A percentile compares a stretch with the other conserved stretches of the same genome.
Conservation (phyloP, 306 rosid genomes). For the Dalbergia cultrata region DNA sequence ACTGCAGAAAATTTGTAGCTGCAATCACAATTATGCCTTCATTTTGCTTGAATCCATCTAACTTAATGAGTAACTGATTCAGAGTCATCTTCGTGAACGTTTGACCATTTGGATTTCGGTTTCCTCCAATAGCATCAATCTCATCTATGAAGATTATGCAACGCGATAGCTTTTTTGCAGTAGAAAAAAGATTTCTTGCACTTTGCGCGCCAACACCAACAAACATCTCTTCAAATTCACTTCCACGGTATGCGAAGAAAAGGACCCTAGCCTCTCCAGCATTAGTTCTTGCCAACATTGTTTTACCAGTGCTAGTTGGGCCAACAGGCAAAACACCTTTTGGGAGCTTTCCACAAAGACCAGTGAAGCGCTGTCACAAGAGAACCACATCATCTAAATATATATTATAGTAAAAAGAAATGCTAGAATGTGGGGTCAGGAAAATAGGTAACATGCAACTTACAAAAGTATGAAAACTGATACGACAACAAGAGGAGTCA, state of each 20-base stretch:
- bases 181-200: conserved; percentile 88
- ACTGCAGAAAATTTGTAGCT: conserved; percentile 91
- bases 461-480: not conserved
- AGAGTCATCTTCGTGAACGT: conserved; percentile 87
- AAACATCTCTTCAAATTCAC: conserved; percentile 97
- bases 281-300: conserved; percentile 95
- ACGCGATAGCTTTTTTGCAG: conserved; percentile 91
- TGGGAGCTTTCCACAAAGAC: conserved; percentile 95
- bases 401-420: conserved; percentile 2
- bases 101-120: conserved; percentile 77
- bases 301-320: conserved; percentile 95
- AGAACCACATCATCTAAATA: conserved; percentile 39
- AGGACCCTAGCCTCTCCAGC: conserved; percentile 99
- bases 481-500: not conserved
- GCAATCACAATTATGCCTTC: conserved; percentile 91
- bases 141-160: conserved; percentile 94
- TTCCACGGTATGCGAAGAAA: conserved; percentile 91
- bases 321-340: conserved; percentile 97
- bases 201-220: conserved; percentile 98
- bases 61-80: conserved; percentile 92
- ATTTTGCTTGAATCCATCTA: conserved; percentile 97
- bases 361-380: conserved; percentile 88
- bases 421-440: not conserved
- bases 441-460: conserved; percentile 1
- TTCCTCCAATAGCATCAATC: conserved; percentile 96